These are phyloP conservation scores for Medicago arabica DNA, from an alignment of 306 rosid genomes.

Conservation along the genomic window DNA sequence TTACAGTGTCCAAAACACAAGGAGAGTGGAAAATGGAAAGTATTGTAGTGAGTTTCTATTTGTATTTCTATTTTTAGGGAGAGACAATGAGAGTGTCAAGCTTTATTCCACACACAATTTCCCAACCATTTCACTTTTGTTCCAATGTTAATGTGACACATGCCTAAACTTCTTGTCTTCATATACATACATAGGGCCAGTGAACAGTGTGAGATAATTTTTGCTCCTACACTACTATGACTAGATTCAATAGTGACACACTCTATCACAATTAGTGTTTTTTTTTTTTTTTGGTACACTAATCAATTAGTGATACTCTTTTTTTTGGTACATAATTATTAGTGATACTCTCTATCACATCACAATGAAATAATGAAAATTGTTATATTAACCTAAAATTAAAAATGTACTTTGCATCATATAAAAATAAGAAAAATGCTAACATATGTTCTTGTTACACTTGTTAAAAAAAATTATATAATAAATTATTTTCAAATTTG, in stretches of 20 bases:
- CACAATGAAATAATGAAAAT: too few species aligned
- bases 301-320: too few species aligned
- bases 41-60: conserved; percentile 5
- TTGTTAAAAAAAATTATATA: too few species aligned
- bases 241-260: not conserved
- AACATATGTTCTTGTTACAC: too few species aligned
- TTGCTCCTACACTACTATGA: not conserved
- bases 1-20: not conserved
- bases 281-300: too few species aligned
- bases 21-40: conserved; percentile 49
- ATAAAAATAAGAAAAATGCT: too few species aligned
- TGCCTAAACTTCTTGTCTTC: not conserved
- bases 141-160: conserved; percentile 3
- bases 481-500: too few species aligned
- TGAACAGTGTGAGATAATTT: too few species aligned
- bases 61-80: conserved; percentile 62
- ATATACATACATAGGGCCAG: not conserved
- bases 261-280: not conserved
- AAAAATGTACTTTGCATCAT: too few species aligned
- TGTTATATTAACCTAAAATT: too few species aligned
- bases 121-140: not conserved
- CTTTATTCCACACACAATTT: conserved; percentile 6
- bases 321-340: too few species aligned
- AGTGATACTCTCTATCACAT: too few species aligned
- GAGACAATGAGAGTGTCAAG: conserved; percentile 49